These are phyloP conservation scores for Coleophoma cylindrospora DNA, from an alignment of 2,329 filamentous ascomycete species.

Conservation along the genomic window DNA sequence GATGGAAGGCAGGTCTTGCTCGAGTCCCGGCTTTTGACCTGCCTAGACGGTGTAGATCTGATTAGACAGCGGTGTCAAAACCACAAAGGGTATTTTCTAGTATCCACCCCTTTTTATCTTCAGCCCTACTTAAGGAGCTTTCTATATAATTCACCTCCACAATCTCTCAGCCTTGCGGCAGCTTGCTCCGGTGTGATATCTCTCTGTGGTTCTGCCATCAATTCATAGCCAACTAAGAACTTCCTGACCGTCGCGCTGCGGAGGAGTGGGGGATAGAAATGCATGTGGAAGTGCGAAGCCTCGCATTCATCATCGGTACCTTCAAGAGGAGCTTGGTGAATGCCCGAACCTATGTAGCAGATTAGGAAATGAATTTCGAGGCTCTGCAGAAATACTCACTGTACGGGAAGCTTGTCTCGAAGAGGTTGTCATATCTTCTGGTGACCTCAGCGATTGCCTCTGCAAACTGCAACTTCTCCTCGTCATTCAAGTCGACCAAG, in stretches of 20 bases:
- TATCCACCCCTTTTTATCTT: not conserved
- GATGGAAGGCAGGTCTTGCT: not conserved
- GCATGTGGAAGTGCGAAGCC: conserved; percentile 87
- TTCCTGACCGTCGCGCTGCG: conserved; percentile 92
- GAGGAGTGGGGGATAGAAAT: conserved; percentile 93
- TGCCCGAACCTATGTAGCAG: conserved; percentile 65
- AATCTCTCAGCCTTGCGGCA: conserved; percentile 66
- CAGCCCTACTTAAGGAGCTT: conserved; percentile 33
- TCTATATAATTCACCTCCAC: conserved; percentile 80
- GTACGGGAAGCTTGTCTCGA: conserved; percentile 95
- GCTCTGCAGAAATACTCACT: conserved; percentile 44
- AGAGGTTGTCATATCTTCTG: conserved; percentile 90
- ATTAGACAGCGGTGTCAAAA: too few relatives aligned
- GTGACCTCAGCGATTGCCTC: conserved; percentile 85
- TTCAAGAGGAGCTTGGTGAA: conserved; percentile 89
- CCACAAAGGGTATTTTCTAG: too few relatives aligned
- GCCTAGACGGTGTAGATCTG: too few relatives aligned
- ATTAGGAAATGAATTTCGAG: not conserved
- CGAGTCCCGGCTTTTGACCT: not conserved
- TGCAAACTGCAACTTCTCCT: conserved; percentile 70
- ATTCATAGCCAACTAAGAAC: conserved; percentile 93
- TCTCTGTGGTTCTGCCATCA: conserved; percentile 95
- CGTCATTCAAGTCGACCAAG: conserved; percentile 71
- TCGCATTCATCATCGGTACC: conserved; percentile 80
- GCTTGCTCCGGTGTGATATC: conserved; percentile 98